Percentiles rank a stretch among this genome's conserved stretches.
Evolutionary conservation across 805 yeast species (phyloP).

Genomic region (Lachancea waltii): DNA sequence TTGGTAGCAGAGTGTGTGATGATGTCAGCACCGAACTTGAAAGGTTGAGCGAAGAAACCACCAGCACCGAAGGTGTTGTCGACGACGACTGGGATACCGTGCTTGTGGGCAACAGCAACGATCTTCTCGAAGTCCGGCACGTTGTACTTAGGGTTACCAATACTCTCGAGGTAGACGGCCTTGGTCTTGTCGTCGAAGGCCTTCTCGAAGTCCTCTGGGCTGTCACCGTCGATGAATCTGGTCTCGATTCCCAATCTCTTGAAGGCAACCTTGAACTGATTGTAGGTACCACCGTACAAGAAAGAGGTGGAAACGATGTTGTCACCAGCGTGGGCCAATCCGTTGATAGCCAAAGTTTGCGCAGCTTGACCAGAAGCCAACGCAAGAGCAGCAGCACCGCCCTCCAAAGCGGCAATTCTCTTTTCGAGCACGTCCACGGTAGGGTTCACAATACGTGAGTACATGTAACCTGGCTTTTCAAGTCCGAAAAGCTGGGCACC

Average conservation of each 20-base stretch:
- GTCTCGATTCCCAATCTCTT: constrained; percentile 82
- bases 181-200: constrained; percentile 79
- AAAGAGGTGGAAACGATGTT: constrained; percentile 81
- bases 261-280: constrained; percentile 89
- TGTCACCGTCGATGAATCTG: constrained; percentile 79
- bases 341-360: constrained; percentile 75
- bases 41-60: constrained; percentile 78
- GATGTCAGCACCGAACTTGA: constrained; percentile 86
- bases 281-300: constrained; percentile 94
- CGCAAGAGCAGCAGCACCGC: constrained; percentile 87
- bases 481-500: constrained; percentile 89
- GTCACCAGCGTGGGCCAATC: constrained; percentile 82
- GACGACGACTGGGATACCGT: constrained; percentile 85
- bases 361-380: constrained; percentile 97
- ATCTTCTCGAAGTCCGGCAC: constrained; percentile 85
- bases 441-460: constrained; percentile 89
- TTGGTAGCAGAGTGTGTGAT: constrained; percentile 93
- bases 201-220: constrained; percentile 61
- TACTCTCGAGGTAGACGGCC: constrained; percentile 82
- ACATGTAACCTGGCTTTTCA: constrained; percentile 77
- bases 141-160: constrained; percentile 89
- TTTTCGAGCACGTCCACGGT: constrained; percentile 87
- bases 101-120: constrained; percentile 69
- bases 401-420: constrained; percentile 87
- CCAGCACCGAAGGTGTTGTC: constrained; percentile 98